A percentile compares a stretch with the other conserved stretches of the same genome.
phyloP scores from a whole-genome alignment of 2,329 filamentous ascomycete species.

The Cercospora sp. region DNA sequence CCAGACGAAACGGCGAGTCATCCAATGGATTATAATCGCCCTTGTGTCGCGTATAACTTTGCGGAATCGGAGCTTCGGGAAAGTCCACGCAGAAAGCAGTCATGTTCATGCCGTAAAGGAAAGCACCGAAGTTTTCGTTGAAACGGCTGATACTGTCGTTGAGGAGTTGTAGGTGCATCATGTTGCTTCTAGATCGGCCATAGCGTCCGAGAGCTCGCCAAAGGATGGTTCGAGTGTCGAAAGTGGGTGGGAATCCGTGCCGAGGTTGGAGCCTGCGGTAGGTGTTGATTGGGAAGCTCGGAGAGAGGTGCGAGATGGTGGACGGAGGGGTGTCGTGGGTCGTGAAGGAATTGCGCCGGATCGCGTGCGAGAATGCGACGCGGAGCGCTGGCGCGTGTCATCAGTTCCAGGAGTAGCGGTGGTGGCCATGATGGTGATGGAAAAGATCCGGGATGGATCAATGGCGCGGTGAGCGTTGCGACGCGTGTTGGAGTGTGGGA shows the following conservation, averaged over 20 bases:
- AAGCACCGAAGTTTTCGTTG: conserved; percentile 92
- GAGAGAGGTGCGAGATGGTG: conserved; percentile 84
- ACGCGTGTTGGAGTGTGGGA: background rate
- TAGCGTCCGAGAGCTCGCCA: conserved; percentile 87
- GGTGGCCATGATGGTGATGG: conserved; percentile 23
- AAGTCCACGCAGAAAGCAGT: conserved; percentile 99
- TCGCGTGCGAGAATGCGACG: conserved; percentile 50
- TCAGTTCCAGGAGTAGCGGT: conserved; percentile 20
- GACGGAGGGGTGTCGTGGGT: conserved; percentile 87
- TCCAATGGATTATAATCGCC: conserved; percentile 30
- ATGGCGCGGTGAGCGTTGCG: background rate
- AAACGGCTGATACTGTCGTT: conserved; percentile 92
- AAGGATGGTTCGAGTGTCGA: conserved; percentile 86
- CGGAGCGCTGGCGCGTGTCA: conserved; percentile 17
- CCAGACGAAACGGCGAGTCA: conserved; percentile 30
- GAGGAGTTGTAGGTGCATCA: conserved; percentile 96
- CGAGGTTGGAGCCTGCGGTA: conserved; percentile 33
- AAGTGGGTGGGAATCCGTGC: conserved; percentile 66
- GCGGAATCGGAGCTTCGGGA: conserved; percentile 82
- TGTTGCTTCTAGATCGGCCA: conserved; percentile 97
- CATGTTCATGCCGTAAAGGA: conserved; percentile 96
- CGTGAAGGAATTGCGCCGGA: conserved; percentile 59
- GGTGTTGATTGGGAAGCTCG: conserved; percentile 65
- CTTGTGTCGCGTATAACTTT: conserved; percentile 72
- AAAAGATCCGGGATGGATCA: background rate